Evolutionary conservation across 768 basidiomycete species (phyloP), one percentile per base, ranked within the genome.

Genomic region (Boletus rubropictus): DNA sequence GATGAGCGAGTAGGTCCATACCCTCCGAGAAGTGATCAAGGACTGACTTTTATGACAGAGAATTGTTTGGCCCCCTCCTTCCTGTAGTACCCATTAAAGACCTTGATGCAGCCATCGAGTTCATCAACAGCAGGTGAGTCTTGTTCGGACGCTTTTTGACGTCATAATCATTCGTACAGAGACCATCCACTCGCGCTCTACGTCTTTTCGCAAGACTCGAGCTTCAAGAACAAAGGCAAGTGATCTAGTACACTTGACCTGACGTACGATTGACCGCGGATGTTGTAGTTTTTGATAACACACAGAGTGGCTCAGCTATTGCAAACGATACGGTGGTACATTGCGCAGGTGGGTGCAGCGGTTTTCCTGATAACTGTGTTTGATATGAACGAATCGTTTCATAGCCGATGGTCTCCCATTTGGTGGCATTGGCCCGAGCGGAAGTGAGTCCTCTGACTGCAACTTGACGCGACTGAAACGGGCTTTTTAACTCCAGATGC

Each of bases 21-120:
- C 18, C 12, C 49, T 34, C 5, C 15, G 14, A 27, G 12, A 42
- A 42, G 7, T 14, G 25, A 38, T 10, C n/a, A 1, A 25, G 37
- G 7, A 18, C 27, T 52, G 4, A 53, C 24, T n/a, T 12, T 4
- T 5, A 37, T 15, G 35, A 0, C 52, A 89, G 88, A 50, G 91
- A 93, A 58, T 74, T 92, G 35, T 92, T 94, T 55, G 91, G 89
- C 0, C 90, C 91, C 7, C 54, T 94, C 9, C 68, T 94, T 20
- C 84, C 88, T 3, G 72, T 94, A 33, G 68, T 93, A 1, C 77
- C 82, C 0, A 81, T 91, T 21, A 77, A 82, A n/a, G 61, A 75
- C 45, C 44, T 87, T 7, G 86, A 89, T 28, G 82, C 79, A 32
- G 89, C 82, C 3, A 81, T 91, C 48, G 73, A 77, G 10, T 81